Evolutionary conservation across 345 rosid species (phyloP), one percentile per base, ranked within the genome.

Genomic region (Stellera chamaejasme): DNA sequence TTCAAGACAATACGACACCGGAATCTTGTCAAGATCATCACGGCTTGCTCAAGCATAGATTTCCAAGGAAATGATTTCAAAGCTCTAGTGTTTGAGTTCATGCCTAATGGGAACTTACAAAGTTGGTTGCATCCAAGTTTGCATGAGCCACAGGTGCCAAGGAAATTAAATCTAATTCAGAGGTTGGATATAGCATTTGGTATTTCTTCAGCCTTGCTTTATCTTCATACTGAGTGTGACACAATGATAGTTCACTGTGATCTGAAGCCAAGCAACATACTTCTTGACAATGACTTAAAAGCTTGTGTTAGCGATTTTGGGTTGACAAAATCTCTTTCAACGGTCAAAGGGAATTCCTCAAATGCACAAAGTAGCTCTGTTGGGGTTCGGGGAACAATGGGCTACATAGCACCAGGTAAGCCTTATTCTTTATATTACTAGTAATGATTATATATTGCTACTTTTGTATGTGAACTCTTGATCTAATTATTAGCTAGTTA

Each of bases 41-140:
- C 51, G 5, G 54, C 52, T 7, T 62, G 59, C 50, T 62, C 60
- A 9, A 62, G 67, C 55, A 23, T 68, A 10, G 41, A 57, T 15
- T 54, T 26, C 14, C 26, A 23, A 26, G 64, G 72, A n/a, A 49
- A 27, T 7, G 45, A 57, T 27, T 70, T 65, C 5, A 61, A 57
- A 47, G 55, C 63, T 48, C 59, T 70, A 2, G 57, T 65, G 39
- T 54, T 51, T 5, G 60, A 61, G 48, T 70, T 61, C 36, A 52
- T 65, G 66, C 55, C 41, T 16, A 60, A 52, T 12, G 66, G 66
- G 16, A 61, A 19, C 42, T 55, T 65, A 9, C 69, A 56, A n/a
- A 45, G 28, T 10, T 70, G 74, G 74, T 49, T 70, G 53, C 66
- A 69, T 42, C 50, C 46, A 11, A 14, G 41, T 10, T 15, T 42